These are phyloP conservation scores for Xylariaceae sp. DNA, from an alignment of 2,329 filamentous ascomycete genomes.

Conservation along the genomic window DNA sequence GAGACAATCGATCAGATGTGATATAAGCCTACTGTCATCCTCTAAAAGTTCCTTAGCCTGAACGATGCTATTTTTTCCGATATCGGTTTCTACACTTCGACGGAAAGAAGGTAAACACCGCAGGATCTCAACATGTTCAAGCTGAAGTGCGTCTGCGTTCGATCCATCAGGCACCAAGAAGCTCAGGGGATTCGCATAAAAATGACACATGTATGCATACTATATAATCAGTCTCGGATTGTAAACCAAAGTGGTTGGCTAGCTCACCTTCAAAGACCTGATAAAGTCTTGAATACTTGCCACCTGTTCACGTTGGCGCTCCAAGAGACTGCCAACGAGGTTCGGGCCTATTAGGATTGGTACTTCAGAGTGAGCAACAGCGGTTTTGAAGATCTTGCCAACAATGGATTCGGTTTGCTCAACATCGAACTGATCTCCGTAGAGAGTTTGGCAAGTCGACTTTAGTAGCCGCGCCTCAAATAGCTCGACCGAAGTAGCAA, in stretches of 20 bases:
- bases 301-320: conserved; percentile 78
- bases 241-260: background rate
- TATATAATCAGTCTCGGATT: conserved; percentile 44
- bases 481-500: conserved; percentile 82
- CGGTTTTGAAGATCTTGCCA: conserved; percentile 73
- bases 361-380: conserved; percentile 64
- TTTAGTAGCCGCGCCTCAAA: conserved; percentile 77
- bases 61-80: conserved; percentile 51
- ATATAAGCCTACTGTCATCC: conserved; percentile 63
- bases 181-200: conserved; percentile 78
- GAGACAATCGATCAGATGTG: conserved; percentile 45
- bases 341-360: conserved; percentile 68
- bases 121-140: conserved; percentile 70
- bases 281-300: conserved; percentile 77
- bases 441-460: conserved; percentile 69
- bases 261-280: conserved; percentile 68
- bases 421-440: conserved; percentile 78
- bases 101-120: conserved; percentile 75
- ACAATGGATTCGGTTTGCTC: conserved; percentile 75
- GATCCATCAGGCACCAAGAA: conserved; percentile 59
- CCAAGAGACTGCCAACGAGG: conserved; percentile 68
- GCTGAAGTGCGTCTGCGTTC: conserved; percentile 52
- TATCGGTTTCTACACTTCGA: conserved; percentile 54
- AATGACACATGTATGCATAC: conserved; percentile 88
- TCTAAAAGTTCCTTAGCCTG: conserved; percentile 63